Base-by-base conservation (phyloP, 2,329 filamentous ascomycete species). In the Dothidotthia symphoricarpi region DNA sequence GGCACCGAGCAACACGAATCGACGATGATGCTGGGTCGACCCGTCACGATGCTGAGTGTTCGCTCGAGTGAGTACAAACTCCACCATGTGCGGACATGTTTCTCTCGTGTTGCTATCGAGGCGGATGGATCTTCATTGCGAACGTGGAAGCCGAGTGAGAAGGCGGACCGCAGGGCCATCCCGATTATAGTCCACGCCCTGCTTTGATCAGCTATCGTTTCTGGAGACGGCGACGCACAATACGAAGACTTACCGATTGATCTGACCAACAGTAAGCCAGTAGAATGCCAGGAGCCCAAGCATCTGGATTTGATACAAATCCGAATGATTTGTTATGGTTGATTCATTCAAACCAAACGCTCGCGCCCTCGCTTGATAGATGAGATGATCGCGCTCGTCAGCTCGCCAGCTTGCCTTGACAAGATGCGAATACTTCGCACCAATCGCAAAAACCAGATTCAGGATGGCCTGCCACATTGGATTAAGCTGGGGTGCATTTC, bases 391-490 rank as follows among this genome's bases (percentile, higher is more conserved):
- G 22, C 41, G 47, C 14, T 58, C 52, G 13, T 59, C 53, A 3
- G 34, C 51, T 33, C 35, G 42, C 57, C 56, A 59, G 5, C 37
- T 41, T 5, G 55, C 54, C 29, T 61, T 50, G n/a, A 51, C 46
- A 17, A 67, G 55, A 35, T 65, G 55, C n/a, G 61, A 60, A 32
- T 68, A 62, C 36, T 62, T 63, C 25, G 68, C 62, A 4, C 61
- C 68, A n/a, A 72, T 66, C 3, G 69, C 69, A 37, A 71, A 69
- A 2, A 71, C 59, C 16, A 71, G 39, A 27, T 72, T 70, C 35
- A 71, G 26, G 13, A 68, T 68, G 6, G 62, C 63, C 24, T 64
- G 58, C 68, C 68, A 71, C 34, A 54, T 61, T 7, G 36, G 34
- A 26, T 48, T 57, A 3, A 57, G 39, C 3, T 31, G 44, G 2